phyloP scores from a whole-genome alignment of 2,329 filamentous ascomycete species.

The Kalaharituber pfeilii region DNA sequence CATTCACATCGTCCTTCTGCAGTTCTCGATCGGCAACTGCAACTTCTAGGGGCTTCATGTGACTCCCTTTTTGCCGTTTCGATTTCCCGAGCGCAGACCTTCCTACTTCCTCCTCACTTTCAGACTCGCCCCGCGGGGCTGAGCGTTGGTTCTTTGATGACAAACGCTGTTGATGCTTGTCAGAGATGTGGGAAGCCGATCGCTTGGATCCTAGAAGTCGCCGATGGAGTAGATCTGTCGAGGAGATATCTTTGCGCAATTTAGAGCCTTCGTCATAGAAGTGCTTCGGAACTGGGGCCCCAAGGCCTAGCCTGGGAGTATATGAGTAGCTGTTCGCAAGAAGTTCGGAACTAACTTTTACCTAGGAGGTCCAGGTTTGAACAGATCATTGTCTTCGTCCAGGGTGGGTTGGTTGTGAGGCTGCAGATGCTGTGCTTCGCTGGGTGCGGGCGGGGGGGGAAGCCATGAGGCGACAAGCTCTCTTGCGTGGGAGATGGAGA shows the following conservation, averaged over 20 bases:
- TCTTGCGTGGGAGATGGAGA: constrained; percentile 37
- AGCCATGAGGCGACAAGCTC: constrained; percentile 40
- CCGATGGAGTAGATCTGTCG: constrained; percentile 31
- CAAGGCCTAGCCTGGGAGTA: constrained; percentile 31
- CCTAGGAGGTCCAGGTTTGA: constrained; percentile 37
- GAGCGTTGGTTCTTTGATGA: background rate
- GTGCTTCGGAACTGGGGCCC: constrained; percentile 31
- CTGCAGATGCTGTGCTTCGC: constrained; percentile 23
- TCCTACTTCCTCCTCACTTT: background rate
- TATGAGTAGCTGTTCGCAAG: background rate
- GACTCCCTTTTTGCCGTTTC: background rate
- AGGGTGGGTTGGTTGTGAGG: background rate
- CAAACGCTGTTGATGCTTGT: background rate
- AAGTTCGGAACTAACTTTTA: constrained; percentile 24
- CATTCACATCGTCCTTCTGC: background rate
- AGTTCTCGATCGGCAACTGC: background rate
- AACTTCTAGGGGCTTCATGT: background rate
- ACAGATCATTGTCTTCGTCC: constrained; percentile 38
- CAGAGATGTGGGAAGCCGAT: background rate
- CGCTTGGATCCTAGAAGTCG: constrained; percentile 28
- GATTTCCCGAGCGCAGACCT: background rate
- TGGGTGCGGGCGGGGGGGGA: constrained; percentile 29
- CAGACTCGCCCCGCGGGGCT: constrained; percentile 12
- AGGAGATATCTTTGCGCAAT: constrained; percentile 27
- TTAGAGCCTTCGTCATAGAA: constrained; percentile 28